These are phyloP conservation scores for Solanum rostratum DNA, from an alignment of 257 asterid genomes.

Conservation along the genomic window DNA sequence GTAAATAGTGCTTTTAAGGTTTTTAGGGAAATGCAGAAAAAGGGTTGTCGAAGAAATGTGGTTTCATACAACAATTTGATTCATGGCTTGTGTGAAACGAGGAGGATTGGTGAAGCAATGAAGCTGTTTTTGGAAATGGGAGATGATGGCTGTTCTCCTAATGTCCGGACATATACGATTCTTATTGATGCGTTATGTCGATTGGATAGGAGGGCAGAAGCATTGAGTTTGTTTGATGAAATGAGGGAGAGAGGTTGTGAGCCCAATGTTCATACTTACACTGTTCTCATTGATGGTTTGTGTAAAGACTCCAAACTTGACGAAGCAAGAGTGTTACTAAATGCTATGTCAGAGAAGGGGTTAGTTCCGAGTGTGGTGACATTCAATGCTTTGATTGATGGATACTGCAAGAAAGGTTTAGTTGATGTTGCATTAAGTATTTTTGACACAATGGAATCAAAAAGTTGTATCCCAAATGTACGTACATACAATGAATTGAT, in stretches of 20 bases:
- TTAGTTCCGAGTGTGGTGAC: slow-evolving; percentile 50
- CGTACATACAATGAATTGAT: slow-evolving; percentile 69
- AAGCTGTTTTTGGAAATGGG: slow-evolving; percentile 40
- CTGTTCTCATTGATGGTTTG: slow-evolving; percentile 42
- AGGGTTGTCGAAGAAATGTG: slow-evolving; percentile 53
- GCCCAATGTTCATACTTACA: slow-evolving; percentile 59
- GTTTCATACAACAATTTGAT: slow-evolving; percentile 58
- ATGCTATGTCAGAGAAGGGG: slow-evolving; percentile 33
- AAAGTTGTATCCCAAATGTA: slow-evolving; percentile 38
- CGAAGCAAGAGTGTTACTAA: slow-evolving; percentile 33
- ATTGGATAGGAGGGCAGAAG: slow-evolving; percentile 39
- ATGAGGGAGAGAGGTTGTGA: slow-evolving; percentile 64
- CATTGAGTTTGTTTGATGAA: slow-evolving; percentile 41
- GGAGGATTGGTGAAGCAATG: slow-evolving; percentile 46
- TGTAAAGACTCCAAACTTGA: slow-evolving; percentile 49
- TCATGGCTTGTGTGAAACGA: slow-evolving; percentile 56
- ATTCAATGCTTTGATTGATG: slow-evolving; percentile 59
- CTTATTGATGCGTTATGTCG: slow-evolving; percentile 56
- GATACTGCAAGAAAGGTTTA: slow-evolving; percentile 53
- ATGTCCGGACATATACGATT: slow-evolving; percentile 60
- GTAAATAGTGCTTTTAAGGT: slow-evolving; percentile 32
- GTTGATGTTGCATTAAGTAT: slow-evolving; percentile 41
- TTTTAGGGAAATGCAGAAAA: slow-evolving; percentile 38
- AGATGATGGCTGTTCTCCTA: slow-evolving; percentile 43
- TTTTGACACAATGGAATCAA: slow-evolving; percentile 38